A percentile compares a stretch with the other conserved stretches of the same genome.
phyloP scores from a whole-genome alignment of 345 rosid species.

The Eucalyptus cloeziana region DNA sequence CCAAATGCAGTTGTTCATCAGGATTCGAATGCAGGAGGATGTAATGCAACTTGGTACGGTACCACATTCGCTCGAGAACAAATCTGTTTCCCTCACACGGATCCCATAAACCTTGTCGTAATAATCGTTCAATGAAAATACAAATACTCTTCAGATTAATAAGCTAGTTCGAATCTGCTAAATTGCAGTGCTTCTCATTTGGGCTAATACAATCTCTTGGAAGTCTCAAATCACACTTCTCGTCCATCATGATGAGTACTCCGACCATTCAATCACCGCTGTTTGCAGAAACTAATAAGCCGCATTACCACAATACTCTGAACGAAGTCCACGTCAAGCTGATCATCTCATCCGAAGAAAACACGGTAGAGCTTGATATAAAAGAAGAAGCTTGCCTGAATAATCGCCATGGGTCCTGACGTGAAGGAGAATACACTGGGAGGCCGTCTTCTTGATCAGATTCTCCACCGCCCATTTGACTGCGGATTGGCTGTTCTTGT shows the following conservation, averaged over 20 bases:
- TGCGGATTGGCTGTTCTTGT: conserved; percentile 45
- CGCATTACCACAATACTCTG: not conserved
- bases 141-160: not conserved
- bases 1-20: not conserved
- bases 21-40: not conserved
- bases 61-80: not conserved
- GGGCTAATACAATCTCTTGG: not conserved
- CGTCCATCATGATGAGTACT: not conserved
- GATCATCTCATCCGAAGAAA: not conserved
- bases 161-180: not conserved
- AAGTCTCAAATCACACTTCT: not conserved
- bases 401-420: conserved; percentile 11
- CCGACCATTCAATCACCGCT: not conserved
- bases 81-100: not conserved
- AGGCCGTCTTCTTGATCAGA: not conserved
- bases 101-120: not conserved
- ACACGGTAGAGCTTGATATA: not conserved
- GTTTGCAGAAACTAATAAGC: not conserved
- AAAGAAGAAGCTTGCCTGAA: conserved; percentile 8
- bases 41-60: not conserved
- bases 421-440: conserved; percentile 25
- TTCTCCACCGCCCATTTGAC: conserved; percentile 47
- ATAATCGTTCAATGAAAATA: not conserved
- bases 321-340: not conserved
- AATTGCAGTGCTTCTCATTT: not conserved